Evolutionary conservation across 139 green algal species (phyloP), one percentile per base, ranked within the genome.

Genomic region (Dunaliella primolecta): DNA sequence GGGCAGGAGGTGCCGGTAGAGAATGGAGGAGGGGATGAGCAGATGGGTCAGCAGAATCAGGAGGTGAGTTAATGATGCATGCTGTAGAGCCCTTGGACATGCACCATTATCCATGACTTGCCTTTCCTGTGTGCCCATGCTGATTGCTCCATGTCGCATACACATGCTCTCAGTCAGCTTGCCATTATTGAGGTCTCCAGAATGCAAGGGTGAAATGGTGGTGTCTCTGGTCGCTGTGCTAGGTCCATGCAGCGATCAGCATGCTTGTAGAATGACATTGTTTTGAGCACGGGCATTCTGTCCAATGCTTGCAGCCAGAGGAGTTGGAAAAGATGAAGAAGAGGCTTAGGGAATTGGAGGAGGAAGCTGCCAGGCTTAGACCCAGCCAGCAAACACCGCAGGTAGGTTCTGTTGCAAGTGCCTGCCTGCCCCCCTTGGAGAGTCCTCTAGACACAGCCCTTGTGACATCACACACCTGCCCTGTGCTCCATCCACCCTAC

Each of bases 241-340:
- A n/a, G n/a, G n/a, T n/a, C n/a, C n/a, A n/a, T n/a, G n/a, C n/a
- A n/a, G n/a, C n/a, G n/a, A n/a, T n/a, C n/a, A n/a, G n/a, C n/a
- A n/a, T n/a, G n/a, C n/a, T n/a, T 15, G 46, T 64, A 64, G 7
- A 15, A 25, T 25, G 7, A 64, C 46, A 64, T 64, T 7, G 7
- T 7, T 64, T 7, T 15, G 15, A 7, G 46, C 46, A 64, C 46
- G 46, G 7, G 46, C 46, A 15, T 15, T 7, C 46, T 7, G 7
- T 7, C 46, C 7, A 7, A 64, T 15, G 46, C 46, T 25, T 15
- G 15, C 46, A 64, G 7, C 46, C 46, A 25, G 7, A 97, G 94
- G 95, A 98, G 80, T 89, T 98, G 15, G 94, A 97, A 36, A 91
- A 92, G 0, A 95, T 99, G 91, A 96, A 97, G 86, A 90, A 92